A percentile compares a stretch with the other conserved stretches of the same genome.
These are phyloP conservation scores for Neurospora sp. DNA, from an alignment of 495 filamentous ascomycete genomes.

Conservation along the genomic window DNA sequence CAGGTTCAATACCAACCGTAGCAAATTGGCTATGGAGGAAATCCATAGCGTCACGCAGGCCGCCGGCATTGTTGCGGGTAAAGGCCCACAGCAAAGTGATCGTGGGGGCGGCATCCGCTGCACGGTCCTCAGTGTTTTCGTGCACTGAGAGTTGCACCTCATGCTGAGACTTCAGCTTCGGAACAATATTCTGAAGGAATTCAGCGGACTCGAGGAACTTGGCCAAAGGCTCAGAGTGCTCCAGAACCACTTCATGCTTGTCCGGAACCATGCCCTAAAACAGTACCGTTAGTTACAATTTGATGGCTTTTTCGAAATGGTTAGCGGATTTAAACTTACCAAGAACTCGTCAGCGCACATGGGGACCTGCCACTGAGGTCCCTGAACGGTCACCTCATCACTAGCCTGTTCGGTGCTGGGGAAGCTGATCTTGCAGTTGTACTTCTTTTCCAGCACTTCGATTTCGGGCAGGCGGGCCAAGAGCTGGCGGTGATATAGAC, in stretches of 20 bases:
- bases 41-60: constrained; percentile 91
- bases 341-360: constrained; percentile 90
- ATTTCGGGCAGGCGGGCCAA: constrained; percentile 78
- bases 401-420: constrained; percentile 95
- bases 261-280: constrained; percentile 87
- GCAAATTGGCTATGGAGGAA: constrained; percentile 78
- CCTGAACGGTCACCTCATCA: constrained; percentile 88
- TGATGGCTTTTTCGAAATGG: background rate
- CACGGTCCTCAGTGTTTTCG: constrained; percentile 42
- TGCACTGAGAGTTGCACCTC: constrained; percentile 73
- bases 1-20: constrained; percentile 72
- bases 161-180: constrained; percentile 82
- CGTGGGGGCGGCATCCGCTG: constrained; percentile 43
- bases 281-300: background rate
- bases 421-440: constrained; percentile 97
- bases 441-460: constrained; percentile 92
- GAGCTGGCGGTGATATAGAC: constrained; percentile 89
- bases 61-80: constrained; percentile 94
- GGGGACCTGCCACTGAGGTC: constrained; percentile 94
- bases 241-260: constrained; percentile 80
- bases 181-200: constrained; percentile 65
- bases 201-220: constrained; percentile 69
- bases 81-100: constrained; percentile 53
- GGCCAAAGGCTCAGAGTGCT: constrained; percentile 59
- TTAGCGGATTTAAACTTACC: constrained; percentile 36